Evolutionary conservation across 495 filamentous ascomycete genomes (phyloP), one percentile per base, ranked within the genome.

Genomic region (Penicillium parvum): DNA sequence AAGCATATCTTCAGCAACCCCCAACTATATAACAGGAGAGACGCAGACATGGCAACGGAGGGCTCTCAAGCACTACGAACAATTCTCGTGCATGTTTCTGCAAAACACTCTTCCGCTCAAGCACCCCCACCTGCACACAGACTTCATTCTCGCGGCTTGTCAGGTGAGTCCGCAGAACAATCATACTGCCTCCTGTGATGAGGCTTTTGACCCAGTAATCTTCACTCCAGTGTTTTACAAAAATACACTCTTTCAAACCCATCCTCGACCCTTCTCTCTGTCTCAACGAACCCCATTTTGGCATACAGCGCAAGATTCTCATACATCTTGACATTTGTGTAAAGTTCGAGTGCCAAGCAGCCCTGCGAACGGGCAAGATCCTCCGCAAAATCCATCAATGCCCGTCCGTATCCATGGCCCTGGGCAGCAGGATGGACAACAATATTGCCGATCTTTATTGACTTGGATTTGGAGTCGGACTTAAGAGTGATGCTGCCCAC

Each of bases 271-370:
- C 32, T 52, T 25, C 62, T 49, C 11, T 35, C 64, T 7, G 32
- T 57, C 38, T 69, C 64, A 4, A 22, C n/a, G 43, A 65, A 69
- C 10, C 64, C 64, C 30, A 69, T 14, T 26, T 53, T 60, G 3
- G 15, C n/a, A 50, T 69, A 67, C 15, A 64, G 32, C 7, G 25
- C 45, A 15, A 69, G 16, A 40, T 69, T 69, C 37, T 69, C 64
- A 33, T 56, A 45, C 65, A 67, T 69, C 18, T 63, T 64, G 27
- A 55, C 60, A 53, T 69, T 69, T 0, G 65, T 67, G 30, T 51
- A 67, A 1, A 69, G 44, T 1, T 40, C 58, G 12, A 69, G 7
- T 1, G 46, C 51, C 3, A 4, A 22, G 2, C 21, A 45, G 9
- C 20, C 29, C 23, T 43, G 30, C 11, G 32, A 28, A 16, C 20